These are phyloP conservation scores for Prosopis cineraria DNA, from an alignment of 306 rosid genomes.

Conservation along the genomic window DNA sequence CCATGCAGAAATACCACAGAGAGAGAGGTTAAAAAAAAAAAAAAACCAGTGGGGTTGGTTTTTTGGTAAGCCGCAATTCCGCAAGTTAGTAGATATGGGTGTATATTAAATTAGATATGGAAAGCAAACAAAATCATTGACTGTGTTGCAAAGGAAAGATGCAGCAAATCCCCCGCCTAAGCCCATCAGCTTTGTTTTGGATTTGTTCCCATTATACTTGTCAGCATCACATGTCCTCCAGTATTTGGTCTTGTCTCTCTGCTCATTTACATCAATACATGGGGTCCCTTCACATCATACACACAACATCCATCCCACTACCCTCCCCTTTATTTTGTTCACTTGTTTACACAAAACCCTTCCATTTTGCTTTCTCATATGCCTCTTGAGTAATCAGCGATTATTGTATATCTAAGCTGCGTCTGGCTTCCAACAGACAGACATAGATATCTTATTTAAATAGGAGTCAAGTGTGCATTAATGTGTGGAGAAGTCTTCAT, in stretches of 20 bases:
- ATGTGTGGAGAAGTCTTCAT: background rate
- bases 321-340: slow-evolving; percentile 2
- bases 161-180: slow-evolving; percentile 29
- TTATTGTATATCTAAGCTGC: background rate
- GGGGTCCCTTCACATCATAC: slow-evolving; percentile 11
- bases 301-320: background rate
- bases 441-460: background rate
- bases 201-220: slow-evolving; percentile 40
- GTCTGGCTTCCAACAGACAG: slow-evolving; percentile 3
- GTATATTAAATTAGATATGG: slow-evolving; percentile 15
- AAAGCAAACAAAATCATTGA: slow-evolving; percentile 31
- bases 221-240: slow-evolving; percentile 40
- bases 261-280: slow-evolving; percentile 30
- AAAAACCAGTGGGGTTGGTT: slow-evolving; percentile 4
- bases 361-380: background rate
- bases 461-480: background rate
- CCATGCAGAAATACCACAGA: too few relatives aligned
- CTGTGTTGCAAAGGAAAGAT: slow-evolving; percentile 26
- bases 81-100: slow-evolving; percentile 1
- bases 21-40: background rate
- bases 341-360: background rate
- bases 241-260: slow-evolving; percentile 45
- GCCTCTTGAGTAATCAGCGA: background rate
- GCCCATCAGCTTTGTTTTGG: slow-evolving; percentile 27
- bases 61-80: slow-evolving; percentile 28